These are phyloP conservation scores for Suillus occidentalis DNA, from an alignment of 768 basidiomycete genomes.

Conservation along the genomic window DNA sequence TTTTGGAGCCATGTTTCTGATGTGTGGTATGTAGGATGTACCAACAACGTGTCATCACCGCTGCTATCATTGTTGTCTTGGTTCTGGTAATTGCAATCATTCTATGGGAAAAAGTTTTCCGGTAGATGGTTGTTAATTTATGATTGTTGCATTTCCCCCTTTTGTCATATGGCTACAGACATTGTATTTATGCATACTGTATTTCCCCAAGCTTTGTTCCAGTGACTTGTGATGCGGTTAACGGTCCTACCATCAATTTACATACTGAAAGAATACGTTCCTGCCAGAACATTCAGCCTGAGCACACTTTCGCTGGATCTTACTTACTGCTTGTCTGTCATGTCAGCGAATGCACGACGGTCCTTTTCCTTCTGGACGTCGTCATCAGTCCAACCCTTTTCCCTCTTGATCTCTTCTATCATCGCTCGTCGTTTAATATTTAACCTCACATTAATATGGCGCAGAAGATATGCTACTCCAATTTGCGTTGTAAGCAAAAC, in stretches of 20 bases:
- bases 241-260: background rate
- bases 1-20: conserved; percentile 19
- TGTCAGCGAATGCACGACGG: conserved; percentile 27
- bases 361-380: conserved; percentile 25
- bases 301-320: background rate
- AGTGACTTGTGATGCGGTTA: conserved; percentile 22
- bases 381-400: conserved; percentile 25
- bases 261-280: conserved; percentile 36
- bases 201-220: background rate
- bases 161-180: conserved; percentile 15
- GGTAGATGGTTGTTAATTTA: conserved; percentile 26
- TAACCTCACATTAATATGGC: conserved; percentile 21
- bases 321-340: conserved; percentile 29
- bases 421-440: conserved; percentile 20
- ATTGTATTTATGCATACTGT: conserved; percentile 31
- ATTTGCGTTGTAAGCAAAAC: conserved; percentile 26
- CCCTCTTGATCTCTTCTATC: conserved; percentile 17
- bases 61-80: conserved; percentile 81
- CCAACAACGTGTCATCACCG: conserved; percentile 89
- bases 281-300: conserved; percentile 14
- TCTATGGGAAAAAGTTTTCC: conserved; percentile 73
- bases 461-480: conserved; percentile 21
- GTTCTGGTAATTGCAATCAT: conserved; percentile 81
- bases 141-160: conserved; percentile 19
- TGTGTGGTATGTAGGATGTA: conserved; percentile 76